These are phyloP conservation scores for Trametes sp. DNA, from an alignment of 1,284 basidiomycete species.

Conservation along the genomic window DNA sequence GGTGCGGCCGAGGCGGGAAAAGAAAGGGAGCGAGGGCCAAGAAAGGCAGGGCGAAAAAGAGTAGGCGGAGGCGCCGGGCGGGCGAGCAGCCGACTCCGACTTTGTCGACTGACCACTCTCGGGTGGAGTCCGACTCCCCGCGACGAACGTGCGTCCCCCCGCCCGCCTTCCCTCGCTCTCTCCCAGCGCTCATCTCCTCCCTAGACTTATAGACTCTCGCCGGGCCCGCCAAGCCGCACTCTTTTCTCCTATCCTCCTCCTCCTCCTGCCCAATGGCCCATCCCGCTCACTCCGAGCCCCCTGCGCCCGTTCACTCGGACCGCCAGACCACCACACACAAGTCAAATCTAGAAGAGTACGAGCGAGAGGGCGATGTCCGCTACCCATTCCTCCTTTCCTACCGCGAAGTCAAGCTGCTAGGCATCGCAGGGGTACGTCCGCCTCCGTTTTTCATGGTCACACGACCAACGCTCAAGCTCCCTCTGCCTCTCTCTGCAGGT, in stretches of 20 bases:
- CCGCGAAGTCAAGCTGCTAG: slow-evolving; percentile 62
- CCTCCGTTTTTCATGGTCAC: slow-evolving; percentile 10
- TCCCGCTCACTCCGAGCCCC: slow-evolving; percentile 1
- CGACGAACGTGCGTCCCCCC: slow-evolving; percentile 20
- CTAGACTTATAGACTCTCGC: slow-evolving; percentile 9
- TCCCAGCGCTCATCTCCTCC: slow-evolving; percentile 6
- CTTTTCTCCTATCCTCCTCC: slow-evolving; percentile 1
- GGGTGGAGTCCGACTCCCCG: slow-evolving; percentile 17
- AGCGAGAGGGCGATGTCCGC: slow-evolving; percentile 49
- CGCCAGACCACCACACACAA: slow-evolving; percentile 18
- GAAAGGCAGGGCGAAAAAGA: slow-evolving; percentile 12
- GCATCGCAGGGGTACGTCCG: slow-evolving; percentile 63
- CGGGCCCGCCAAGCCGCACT: background rate
- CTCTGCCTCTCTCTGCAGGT: slow-evolving; percentile 46
- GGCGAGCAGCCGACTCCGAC: slow-evolving; percentile 4
- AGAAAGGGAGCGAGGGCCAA: slow-evolving; percentile 9
- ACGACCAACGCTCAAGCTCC: slow-evolving; percentile 19
- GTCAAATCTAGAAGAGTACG: slow-evolving; percentile 54
- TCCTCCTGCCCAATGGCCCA: slow-evolving; percentile 13
- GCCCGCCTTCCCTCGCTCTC: background rate
- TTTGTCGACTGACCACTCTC: background rate
- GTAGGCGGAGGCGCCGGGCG: slow-evolving; percentile 10
- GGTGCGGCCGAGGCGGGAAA: slow-evolving; percentile 3
- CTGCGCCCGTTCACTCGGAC: slow-evolving; percentile 14
- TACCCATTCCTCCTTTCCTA: slow-evolving; percentile 55